Conservation (phyloP, 2,329 filamentous ascomycete genomes). For the Diaporthe humulicola region DNA sequence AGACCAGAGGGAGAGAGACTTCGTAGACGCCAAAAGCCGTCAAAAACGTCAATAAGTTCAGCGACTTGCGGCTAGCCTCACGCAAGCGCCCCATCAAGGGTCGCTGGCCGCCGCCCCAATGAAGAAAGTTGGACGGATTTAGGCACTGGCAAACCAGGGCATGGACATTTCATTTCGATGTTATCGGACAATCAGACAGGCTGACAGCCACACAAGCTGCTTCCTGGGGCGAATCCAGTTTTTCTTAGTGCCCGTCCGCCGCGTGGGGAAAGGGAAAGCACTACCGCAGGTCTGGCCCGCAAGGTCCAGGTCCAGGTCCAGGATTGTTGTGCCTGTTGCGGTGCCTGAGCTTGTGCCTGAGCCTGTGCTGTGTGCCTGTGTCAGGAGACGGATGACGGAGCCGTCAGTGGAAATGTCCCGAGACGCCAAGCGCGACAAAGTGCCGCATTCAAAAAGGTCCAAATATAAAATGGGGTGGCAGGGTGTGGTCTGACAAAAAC, state of each 20-base stretch:
- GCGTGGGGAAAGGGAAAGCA: constrained; percentile 14
- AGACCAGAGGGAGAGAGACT: not conserved
- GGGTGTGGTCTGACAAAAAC: not conserved
- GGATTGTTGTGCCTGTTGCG: not conserved
- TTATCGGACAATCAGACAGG: not conserved
- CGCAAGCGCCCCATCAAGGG: constrained; percentile 8
- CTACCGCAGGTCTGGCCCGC: not conserved
- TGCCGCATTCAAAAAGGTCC: too few relatives aligned
- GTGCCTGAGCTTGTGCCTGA: not conserved
- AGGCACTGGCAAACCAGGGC: not conserved
- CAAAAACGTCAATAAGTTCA: constrained; percentile 3
- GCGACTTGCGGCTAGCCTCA: not conserved
- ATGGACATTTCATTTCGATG: not conserved
- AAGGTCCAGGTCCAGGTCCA: not conserved
- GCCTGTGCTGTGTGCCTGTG: not conserved
- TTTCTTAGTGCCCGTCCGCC: constrained; percentile 17
- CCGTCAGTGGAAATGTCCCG: constrained; percentile 18
- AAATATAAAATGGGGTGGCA: not conserved
- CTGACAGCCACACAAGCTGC: too few relatives aligned
- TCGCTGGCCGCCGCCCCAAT: not conserved
- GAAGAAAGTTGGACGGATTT: not conserved
- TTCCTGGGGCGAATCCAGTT: constrained; percentile 27
- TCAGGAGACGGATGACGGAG: not conserved
- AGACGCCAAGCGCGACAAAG: constrained; percentile 13
- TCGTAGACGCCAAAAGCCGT: not conserved